Evolutionary conservation across 805 yeast genomes (phyloP).

Genomic region (Kluyveromyces aestuarii): DNA sequence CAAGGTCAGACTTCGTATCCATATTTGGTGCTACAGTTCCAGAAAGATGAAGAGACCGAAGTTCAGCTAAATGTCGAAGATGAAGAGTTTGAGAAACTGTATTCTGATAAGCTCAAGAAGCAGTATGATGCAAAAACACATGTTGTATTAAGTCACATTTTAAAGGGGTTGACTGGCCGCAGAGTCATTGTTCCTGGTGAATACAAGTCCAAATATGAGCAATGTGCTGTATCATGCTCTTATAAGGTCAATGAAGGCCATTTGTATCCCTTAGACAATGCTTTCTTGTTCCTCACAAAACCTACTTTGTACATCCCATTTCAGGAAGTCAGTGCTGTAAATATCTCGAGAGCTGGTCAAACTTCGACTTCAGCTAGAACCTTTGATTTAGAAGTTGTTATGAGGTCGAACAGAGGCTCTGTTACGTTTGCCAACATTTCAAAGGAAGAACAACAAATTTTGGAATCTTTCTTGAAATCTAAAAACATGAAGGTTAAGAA

Average conservation of each 20-base stretch:
- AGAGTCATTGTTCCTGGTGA: conserved; percentile 80
- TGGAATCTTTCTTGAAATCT: conserved; percentile 67
- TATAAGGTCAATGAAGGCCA: conserved; percentile 94
- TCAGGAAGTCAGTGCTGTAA: conserved; percentile 65
- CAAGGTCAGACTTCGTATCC: conserved; percentile 98
- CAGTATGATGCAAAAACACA: conserved; percentile 79
- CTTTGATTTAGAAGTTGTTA: conserved; percentile 76
- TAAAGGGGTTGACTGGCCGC: conserved; percentile 84
- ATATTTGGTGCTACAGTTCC: conserved; percentile 81
- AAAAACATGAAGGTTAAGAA: conserved; percentile 77
- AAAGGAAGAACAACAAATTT: conserved; percentile 75
- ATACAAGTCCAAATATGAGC: conserved; percentile 64
- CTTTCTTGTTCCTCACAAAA: conserved; percentile 83
- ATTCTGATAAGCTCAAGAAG: conserved; percentile 63
- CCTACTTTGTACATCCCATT: conserved; percentile 90
- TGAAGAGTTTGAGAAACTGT: conserved; percentile 66
- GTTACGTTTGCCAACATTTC: conserved; percentile 84
- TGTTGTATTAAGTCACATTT: conserved; percentile 76
- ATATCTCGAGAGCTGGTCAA: conserved; percentile 83
- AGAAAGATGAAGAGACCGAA: conserved; percentile 84
- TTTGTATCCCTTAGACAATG: conserved; percentile 84
- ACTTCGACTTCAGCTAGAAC: conserved; percentile 74
- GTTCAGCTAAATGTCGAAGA: conserved; percentile 81
- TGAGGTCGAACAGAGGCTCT: conserved; percentile 55
- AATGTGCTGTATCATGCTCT: conserved; percentile 85